A percentile compares a stretch with the other conserved stretches of the same genome.
phyloP scores from a whole-genome alignment of 306 rosid species.

The Acacia melanoxylon region DNA sequence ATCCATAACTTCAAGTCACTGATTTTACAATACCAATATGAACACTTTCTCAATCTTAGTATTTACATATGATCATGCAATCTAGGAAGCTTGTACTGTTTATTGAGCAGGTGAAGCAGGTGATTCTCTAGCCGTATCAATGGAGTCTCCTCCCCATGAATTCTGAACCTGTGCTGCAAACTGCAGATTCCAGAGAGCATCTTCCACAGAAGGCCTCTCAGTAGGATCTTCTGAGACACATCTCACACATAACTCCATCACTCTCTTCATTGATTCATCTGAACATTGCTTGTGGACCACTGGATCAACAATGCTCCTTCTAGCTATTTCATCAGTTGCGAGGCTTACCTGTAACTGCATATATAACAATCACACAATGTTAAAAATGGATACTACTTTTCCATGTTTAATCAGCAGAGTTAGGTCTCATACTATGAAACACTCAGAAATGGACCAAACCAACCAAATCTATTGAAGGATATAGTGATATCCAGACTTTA shows the following conservation, averaged over 20 bases:
- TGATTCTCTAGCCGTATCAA: constrained; percentile 41
- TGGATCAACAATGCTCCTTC: constrained; percentile 82
- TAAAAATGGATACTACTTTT: neutral
- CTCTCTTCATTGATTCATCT: constrained; percentile 66
- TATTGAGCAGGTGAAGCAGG: constrained; percentile 42
- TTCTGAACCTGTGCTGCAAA: constrained; percentile 93
- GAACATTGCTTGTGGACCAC: constrained; percentile 82
- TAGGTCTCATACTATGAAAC: neutral
- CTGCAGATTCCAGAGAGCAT: constrained; percentile 90
- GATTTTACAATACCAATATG: neutral
- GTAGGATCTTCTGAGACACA: constrained; percentile 59
- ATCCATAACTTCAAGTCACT: neutral
- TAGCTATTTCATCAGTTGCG: constrained; percentile 60
- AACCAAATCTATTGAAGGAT: neutral
- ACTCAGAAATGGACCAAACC: neutral
- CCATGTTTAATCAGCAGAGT: neutral
- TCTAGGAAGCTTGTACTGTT: neutral
- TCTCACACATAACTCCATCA: constrained; percentile 90
- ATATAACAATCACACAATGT: constrained; percentile 7
- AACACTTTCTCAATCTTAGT: neutral
- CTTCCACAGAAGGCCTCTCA: constrained; percentile 85
- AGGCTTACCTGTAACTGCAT: constrained; percentile 81
- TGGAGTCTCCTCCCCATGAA: constrained; percentile 49
- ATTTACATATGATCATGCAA: neutral
- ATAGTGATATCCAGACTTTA: no score